Percentiles rank a stretch among this genome's conserved stretches.
phyloP scores from a whole-genome alignment of 257 asterid genomes.

The Datura wrightii region DNA sequence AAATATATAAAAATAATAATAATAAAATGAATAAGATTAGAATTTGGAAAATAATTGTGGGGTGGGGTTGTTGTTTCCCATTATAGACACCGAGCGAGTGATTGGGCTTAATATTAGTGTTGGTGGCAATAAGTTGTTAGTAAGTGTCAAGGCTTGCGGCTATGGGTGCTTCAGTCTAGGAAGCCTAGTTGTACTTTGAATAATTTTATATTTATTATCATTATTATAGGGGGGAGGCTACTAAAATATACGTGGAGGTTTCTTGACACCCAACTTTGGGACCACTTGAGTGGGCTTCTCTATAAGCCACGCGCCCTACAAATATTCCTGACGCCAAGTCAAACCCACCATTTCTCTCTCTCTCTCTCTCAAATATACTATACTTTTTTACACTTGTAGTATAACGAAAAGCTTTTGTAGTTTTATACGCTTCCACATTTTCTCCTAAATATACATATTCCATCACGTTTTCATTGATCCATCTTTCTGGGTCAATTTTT shows the following conservation, averaged over 20 bases:
- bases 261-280: slow-evolving; percentile 47
- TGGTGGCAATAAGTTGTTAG: background rate
- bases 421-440: background rate
- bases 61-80: slow-evolving; percentile 16
- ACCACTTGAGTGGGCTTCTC: slow-evolving; percentile 65
- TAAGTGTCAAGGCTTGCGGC: slow-evolving; percentile 9
- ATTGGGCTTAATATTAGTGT: background rate
- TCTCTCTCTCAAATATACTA: slow-evolving; percentile 17
- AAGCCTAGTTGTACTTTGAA: background rate
- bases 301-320: slow-evolving; percentile 51
- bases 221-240: background rate
- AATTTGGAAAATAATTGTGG: background rate
- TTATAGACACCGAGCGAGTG: background rate
- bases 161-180: background rate
- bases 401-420: background rate
- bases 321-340: slow-evolving; percentile 58
- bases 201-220: background rate
- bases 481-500: slow-evolving; percentile 16
- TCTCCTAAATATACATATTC: slow-evolving; percentile 18
- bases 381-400: background rate
- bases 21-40: background rate
- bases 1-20: background rate
- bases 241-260: slow-evolving; percentile 54
- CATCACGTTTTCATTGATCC: slow-evolving; percentile 48
- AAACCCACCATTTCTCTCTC: slow-evolving; percentile 32